Evolutionary conservation across 306 rosid species (phyloP).

Genomic region (Senna tora): DNA sequence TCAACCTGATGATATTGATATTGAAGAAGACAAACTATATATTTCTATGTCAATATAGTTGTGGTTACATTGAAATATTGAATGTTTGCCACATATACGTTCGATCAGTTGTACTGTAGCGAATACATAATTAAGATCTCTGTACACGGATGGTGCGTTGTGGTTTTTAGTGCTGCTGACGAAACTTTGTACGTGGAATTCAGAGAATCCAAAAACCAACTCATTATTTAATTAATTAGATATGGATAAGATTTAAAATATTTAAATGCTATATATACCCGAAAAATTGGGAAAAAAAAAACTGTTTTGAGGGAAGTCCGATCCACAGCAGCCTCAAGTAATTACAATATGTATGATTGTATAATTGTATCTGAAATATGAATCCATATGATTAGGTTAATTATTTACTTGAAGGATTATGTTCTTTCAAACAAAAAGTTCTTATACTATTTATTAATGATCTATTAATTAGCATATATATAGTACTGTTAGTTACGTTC

Average conservation of each 20-base stretch:
- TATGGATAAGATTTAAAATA: constrained; percentile 36
- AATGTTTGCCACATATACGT: no score
- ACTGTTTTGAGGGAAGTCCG: background rate
- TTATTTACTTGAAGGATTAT: no score
- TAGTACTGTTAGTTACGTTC: no score
- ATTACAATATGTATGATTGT: no score
- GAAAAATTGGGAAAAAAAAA: background rate
- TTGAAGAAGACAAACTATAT: background rate
- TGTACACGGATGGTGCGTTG: background rate
- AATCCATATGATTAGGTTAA: no score
- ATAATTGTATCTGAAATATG: no score
- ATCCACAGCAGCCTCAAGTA: background rate
- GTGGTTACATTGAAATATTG: no score
- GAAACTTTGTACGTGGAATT: constrained; percentile 22
- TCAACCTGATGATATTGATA: constrained; percentile 5
- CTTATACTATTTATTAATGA: no score
- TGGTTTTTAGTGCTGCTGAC: background rate
- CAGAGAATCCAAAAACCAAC: constrained; percentile 15
- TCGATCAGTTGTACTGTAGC: no score
- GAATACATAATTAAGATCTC: no score
- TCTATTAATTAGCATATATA: no score
- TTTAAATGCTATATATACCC: background rate
- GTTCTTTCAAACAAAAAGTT: no score
- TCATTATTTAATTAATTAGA: background rate
- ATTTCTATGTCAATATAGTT: background rate